phyloP scores from a whole-genome alignment of 345 rosid species.

The Reutealis trisperma region DNA sequence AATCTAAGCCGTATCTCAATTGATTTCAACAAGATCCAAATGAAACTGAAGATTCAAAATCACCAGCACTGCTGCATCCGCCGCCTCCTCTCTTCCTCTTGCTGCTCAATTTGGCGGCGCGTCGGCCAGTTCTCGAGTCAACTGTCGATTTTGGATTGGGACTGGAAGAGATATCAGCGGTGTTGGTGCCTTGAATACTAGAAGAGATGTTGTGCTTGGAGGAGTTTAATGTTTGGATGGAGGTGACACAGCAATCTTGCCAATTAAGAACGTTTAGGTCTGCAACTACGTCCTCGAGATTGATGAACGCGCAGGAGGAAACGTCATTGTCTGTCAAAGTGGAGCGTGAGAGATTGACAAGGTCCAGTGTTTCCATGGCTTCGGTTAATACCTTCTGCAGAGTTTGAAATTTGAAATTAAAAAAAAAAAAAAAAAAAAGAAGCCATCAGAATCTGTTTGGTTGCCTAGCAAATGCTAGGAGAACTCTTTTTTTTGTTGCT shows the following conservation, averaged over 20 bases:
- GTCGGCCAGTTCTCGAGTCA: background rate
- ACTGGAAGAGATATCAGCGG: background rate
- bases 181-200: background rate
- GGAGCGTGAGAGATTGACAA: slow-evolving; percentile 54
- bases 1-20: background rate
- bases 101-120: background rate
- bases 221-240: slow-evolving; percentile 30
- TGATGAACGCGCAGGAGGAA: slow-evolving; percentile 26
- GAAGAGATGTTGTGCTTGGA: slow-evolving; percentile 27
- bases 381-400: slow-evolving; percentile 37
- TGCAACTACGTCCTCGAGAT: slow-evolving; percentile 30
- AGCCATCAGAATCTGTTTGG: slow-evolving; percentile 7
- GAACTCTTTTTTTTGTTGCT: background rate
- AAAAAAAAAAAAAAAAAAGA: background rate
- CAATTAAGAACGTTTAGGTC: slow-evolving; percentile 44
- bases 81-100: background rate
- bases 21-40: background rate
- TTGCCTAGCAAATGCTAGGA: background rate
- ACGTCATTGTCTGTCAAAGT: slow-evolving; percentile 38
- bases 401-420: background rate
- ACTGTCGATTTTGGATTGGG: background rate
- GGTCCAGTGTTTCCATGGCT: slow-evolving; percentile 36
- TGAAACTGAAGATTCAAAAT: background rate
- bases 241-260: slow-evolving; percentile 56
- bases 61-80: too few species aligned